Base-by-base conservation (phyloP, 176 grass and related monocot genomes). In the Puya raimondii region DNA sequence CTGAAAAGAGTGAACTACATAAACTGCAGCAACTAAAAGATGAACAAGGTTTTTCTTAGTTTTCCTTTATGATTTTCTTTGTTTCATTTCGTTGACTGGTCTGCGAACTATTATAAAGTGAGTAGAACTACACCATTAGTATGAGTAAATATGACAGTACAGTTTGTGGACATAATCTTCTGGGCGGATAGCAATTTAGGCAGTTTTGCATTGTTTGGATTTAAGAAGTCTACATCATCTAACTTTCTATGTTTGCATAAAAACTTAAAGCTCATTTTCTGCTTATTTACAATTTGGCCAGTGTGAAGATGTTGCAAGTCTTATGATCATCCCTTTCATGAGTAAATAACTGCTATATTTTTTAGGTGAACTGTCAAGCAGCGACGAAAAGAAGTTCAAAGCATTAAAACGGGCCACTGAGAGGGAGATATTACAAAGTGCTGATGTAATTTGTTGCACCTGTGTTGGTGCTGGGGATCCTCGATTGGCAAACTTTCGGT, bases 391-490 rank as follows among this genome's bases (percentile, higher is more conserved):
- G 48, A 99, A 99, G 47, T 99, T 92, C 75, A 99, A 99, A 70
- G 85, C 95, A 74, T 78, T 99, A 80, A 99, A 99, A 88, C 80
- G 95, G 70, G 85, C 95, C 11, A 99, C 95, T 67, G 95, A 99
- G 85, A 94, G 95, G 78, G 95, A 99, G 82, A 99, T 94, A 82
- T 79, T 99, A 29, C 95, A 99, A 66, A 99, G 90, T 80, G 95
- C 95, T 72, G 95, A 99, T 91, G 95, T 99, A 57, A 91, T 99
- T 92, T 99, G 90, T 65, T 99, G 90, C 75, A 99, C 95, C 58
- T 99, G 90, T 88, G 95, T 99, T 59, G 95, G 90, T 82, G 95
- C 95, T 81, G 90, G 95, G 83, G 95, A 99, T 65, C 95, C 95
- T 49, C 87, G 95, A 65, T 75, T 99, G 69, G 78, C 90, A 71